Conservation (phyloP, 495 filamentous ascomycete species). For the Lophium mytilinum region DNA sequence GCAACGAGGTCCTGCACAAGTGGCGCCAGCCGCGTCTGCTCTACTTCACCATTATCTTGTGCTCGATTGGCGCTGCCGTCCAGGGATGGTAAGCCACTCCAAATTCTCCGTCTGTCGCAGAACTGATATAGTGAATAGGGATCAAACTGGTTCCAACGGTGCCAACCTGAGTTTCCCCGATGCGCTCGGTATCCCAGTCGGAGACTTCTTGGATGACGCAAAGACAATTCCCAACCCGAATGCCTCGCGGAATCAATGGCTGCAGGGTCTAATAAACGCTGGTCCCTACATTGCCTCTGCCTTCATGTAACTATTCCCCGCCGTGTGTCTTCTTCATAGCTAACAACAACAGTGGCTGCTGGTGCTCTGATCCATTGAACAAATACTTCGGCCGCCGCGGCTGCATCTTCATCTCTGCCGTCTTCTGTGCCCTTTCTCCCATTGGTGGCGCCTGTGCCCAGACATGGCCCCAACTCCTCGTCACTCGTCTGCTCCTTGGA, state of each 20-base stretch:
- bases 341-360: constrained; percentile 42
- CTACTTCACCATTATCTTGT: constrained; percentile 47
- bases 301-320: constrained; percentile 34
- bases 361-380: constrained; percentile 54
- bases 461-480: constrained; percentile 39
- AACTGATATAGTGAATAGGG: constrained; percentile 15
- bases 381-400: constrained; percentile 49
- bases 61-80: constrained; percentile 34
- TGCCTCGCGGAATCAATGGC: constrained; percentile 44
- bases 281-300: constrained; percentile 39
- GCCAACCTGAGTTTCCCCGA: constrained; percentile 31
- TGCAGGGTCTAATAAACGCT: constrained; percentile 57
- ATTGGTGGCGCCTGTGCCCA: constrained; percentile 49
- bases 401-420: constrained; percentile 51
- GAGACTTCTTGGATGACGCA: constrained; percentile 8
- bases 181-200: constrained; percentile 24
- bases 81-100: constrained; percentile 11
- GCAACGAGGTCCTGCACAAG: constrained; percentile 44
- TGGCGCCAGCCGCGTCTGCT: constrained; percentile 50
- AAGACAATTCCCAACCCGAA: constrained; percentile 23
- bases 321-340: constrained; percentile 12
- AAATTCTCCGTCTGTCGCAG: not conserved
- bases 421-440: constrained; percentile 52
- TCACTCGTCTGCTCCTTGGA: constrained; percentile 10
- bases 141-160: constrained; percentile 35